Evolutionary conservation across 768 basidiomycete genomes (phyloP).

Genomic region (Rhizopogon salebrosus): DNA sequence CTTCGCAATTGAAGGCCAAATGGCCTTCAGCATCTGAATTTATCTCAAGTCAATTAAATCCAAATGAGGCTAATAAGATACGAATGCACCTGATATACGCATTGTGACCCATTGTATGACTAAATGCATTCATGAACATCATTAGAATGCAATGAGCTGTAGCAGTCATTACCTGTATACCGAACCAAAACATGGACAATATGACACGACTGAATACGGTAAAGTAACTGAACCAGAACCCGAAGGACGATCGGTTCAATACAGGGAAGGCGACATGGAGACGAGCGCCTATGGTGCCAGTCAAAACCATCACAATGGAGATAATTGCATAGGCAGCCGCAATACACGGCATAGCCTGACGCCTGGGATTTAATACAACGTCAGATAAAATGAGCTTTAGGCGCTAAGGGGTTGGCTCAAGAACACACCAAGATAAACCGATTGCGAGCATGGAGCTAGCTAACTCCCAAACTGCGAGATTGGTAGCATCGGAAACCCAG

Average conservation of each 20-base stretch:
- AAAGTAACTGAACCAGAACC: conserved; percentile 89
- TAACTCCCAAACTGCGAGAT: conserved; percentile 27
- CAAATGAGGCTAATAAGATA: not conserved
- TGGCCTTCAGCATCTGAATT: conserved; percentile 65
- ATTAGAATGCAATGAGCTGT: not conserved
- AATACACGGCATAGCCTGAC: conserved; percentile 64
- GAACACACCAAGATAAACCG: conserved; percentile 61
- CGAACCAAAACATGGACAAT: conserved; percentile 82
- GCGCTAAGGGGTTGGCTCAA: not conserved
- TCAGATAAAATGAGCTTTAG: not conserved
- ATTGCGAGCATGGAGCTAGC: conserved; percentile 74
- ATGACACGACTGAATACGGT: conserved; percentile 73
- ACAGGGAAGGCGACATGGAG: conserved; percentile 74
- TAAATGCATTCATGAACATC: conserved; percentile 11
- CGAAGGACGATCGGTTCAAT: conserved; percentile 78
- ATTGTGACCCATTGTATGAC: conserved; percentile 63
- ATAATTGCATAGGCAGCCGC: conserved; percentile 71
- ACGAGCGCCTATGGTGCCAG: conserved; percentile 77
- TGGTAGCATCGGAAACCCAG: conserved; percentile 23
- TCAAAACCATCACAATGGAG: conserved; percentile 68
- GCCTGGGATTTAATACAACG: conserved; percentile 32
- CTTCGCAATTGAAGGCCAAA: conserved; percentile 69
- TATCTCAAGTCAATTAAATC: not conserved
- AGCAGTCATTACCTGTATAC: conserved; percentile 46
- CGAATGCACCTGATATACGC: conserved; percentile 52